phyloP scores from a whole-genome alignment of 345 rosid species.

The Hibiscus syriacus region DNA sequence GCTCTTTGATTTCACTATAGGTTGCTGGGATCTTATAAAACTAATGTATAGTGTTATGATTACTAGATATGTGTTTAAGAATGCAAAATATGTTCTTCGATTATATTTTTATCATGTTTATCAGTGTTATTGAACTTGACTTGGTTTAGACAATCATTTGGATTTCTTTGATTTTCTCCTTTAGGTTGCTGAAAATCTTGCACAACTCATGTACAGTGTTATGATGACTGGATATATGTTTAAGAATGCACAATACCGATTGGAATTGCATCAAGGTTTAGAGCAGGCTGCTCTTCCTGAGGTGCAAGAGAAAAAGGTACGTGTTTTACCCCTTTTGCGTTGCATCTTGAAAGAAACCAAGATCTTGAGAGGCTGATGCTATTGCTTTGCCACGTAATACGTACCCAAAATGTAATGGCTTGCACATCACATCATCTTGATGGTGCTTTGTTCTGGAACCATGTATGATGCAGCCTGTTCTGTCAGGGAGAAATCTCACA shows the following conservation, averaged over 20 bases:
- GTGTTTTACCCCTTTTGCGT: background rate
- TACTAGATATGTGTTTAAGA: slow-evolving; percentile 92
- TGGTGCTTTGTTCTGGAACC: background rate
- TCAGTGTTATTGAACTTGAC: slow-evolving; percentile 1
- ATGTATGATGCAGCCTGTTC: background rate
- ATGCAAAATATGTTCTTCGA: slow-evolving; percentile 31
- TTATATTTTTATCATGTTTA: background rate
- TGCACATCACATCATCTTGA: too few species aligned
- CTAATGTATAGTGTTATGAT: slow-evolving; percentile 77
- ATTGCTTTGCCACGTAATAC: too few species aligned
- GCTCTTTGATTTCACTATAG: slow-evolving; percentile 46
- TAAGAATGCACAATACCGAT: slow-evolving; percentile 74
- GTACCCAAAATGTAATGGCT: too few species aligned
- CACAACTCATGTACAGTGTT: slow-evolving; percentile 97
- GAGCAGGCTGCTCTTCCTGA: slow-evolving; percentile 89
- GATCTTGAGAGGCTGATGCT: background rate
- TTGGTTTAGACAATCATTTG: background rate
- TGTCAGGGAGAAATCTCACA: background rate
- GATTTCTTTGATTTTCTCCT: slow-evolving; percentile 10
- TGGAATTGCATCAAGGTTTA: slow-evolving; percentile 89
- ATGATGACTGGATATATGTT: too few species aligned
- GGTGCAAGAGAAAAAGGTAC: too few species aligned
- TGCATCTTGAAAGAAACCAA: background rate
- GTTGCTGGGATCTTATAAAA: too few species aligned
- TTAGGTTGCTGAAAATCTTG: slow-evolving; percentile 97